These are phyloP conservation scores for Gentiana dahurica DNA, from an alignment of 257 asterid genomes.

Conservation along the genomic window DNA sequence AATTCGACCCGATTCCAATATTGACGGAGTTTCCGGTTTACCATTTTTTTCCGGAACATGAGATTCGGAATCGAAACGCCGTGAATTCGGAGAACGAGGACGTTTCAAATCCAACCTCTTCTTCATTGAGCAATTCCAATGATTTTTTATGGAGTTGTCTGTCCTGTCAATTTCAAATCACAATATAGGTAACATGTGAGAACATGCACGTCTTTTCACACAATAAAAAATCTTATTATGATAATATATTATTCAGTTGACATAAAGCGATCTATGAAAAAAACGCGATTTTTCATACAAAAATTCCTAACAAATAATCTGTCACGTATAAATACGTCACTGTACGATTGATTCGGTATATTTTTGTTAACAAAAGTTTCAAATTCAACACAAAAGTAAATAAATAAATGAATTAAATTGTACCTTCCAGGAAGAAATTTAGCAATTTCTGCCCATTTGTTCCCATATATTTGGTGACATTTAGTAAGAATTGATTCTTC, in stretches of 20 bases:
- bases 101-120: conserved; percentile 41
- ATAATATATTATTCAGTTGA: not conserved
- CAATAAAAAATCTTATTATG: not conserved
- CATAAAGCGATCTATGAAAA: not conserved
- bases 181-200: too few species aligned
- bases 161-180: conserved; percentile 34
- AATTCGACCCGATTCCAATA: too few species aligned
- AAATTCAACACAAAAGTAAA: not conserved
- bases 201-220: too few species aligned
- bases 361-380: not conserved
- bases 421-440: conserved; percentile 84
- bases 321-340: too few species aligned
- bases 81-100: conserved; percentile 19
- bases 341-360: not conserved
- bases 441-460: conserved; percentile 80
- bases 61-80: too few species aligned
- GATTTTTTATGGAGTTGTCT: conserved; percentile 73
- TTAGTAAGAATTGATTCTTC: conserved; percentile 45
- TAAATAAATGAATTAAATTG: not conserved
- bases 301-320: too few species aligned
- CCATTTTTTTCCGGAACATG: too few species aligned
- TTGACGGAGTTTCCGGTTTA: too few species aligned
- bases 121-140: conserved; percentile 65
- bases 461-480: conserved; percentile 54
- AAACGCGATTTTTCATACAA: not conserved